Evolutionary conservation across 441 rosid genomes (phyloP).

Genomic region (Gossypium davidsonii): DNA sequence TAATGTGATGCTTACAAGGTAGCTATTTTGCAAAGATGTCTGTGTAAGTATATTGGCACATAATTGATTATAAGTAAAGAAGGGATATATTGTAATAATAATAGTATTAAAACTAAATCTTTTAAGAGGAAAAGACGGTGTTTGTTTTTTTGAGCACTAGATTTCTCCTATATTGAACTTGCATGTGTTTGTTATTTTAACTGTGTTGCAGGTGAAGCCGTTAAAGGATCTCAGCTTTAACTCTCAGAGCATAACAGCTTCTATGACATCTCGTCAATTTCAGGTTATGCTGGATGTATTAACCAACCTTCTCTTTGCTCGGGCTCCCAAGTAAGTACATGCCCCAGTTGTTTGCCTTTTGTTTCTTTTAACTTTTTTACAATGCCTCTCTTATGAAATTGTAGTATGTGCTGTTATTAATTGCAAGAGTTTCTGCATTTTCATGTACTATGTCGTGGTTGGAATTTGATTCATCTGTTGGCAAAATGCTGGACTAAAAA

Average conservation of each 20-base stretch:
- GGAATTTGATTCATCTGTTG: neutral
- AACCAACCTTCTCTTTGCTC: constrained; percentile 95
- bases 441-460: neutral
- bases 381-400: constrained; percentile 1
- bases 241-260: constrained; percentile 75
- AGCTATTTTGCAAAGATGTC: constrained; percentile 7
- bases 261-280: constrained; percentile 99
- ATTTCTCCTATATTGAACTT: constrained; percentile 10
- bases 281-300: constrained; percentile 97
- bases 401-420: neutral
- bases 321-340: constrained; percentile 87
- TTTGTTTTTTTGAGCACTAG: constrained; percentile 1
- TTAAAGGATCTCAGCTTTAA: constrained; percentile 94
- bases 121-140: neutral
- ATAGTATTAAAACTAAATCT: constrained; percentile 2
- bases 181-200: constrained; percentile 14
- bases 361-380: neutral
- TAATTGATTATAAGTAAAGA: neutral
- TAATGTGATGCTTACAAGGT: constrained; percentile 27
- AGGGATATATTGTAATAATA: neutral
- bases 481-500: neutral
- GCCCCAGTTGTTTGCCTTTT: constrained; percentile 15
- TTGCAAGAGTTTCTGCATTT: constrained; percentile 4
- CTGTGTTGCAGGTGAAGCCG: constrained; percentile 78
- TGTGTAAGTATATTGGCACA: constrained; percentile 3